Base-by-base conservation (phyloP, 805 yeast genomes). In the Candida vartiovaarae region DNA sequence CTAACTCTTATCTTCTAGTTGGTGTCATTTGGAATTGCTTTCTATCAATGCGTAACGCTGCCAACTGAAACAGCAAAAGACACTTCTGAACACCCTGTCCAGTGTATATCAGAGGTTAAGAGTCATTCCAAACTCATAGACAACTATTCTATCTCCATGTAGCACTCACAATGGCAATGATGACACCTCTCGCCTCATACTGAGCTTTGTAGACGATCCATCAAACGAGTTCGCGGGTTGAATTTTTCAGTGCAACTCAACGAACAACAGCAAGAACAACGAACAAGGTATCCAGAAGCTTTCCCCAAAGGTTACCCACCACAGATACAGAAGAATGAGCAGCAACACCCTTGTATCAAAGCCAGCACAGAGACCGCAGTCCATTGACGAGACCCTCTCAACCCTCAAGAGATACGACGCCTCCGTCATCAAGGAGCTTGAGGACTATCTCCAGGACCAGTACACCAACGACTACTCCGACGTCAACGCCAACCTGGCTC, bases 21-120 rank as follows among this genome's bases (percentile, higher is more conserved):
- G 91, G 95, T 28, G 95, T 91, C 20, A 66, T 91, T 32, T 91
- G 99, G 98, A 91, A 93, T 60, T 89, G 96, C 42, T 90, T 84
- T 66, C 67, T 91, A 40, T 88, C 95, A 0, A 78, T 86, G 75
- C 71, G 85, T 55, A 87, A 87, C 53, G 81, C 87, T 4, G 64
- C 72, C 1, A 58, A 57, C 27, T 49, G 38, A 32, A 32, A 32
- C 11, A 32, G 6, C 20, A 32, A 10, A 32, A 29, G 8, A 8
- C 8, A 10, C 10, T 29, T 29, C 32, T 8, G 10, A 29, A 29
- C 8, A 8, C 32, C 2, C 8, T 29, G n/a, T n/a, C n/a, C 32
- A 29, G 8, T 8, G 10, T 29, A 8, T 10, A 29, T 29, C 32
- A 29, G 10, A 8, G 32, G 10, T 29, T 29, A 29, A 29, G 32